Conservation (phyloP, 2,329 filamentous ascomycete species). For the Aureobasidium subglaciale region DNA sequence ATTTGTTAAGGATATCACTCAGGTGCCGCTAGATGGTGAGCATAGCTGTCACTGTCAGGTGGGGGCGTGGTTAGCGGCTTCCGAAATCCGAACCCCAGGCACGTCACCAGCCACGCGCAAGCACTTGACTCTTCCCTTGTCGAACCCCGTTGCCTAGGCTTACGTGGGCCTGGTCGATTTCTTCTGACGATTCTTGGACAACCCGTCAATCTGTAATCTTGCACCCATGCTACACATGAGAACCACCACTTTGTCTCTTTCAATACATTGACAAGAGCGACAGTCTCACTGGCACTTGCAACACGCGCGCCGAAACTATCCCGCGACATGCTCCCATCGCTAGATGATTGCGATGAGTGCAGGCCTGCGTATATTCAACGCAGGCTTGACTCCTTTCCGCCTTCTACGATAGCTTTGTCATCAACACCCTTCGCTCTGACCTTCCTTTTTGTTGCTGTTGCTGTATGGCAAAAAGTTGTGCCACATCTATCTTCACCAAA, state of each 20-base stretch:
- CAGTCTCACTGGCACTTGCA: neutral
- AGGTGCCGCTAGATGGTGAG: neutral
- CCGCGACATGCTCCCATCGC: constrained; percentile 2
- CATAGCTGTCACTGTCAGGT: no score
- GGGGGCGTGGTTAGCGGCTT: neutral
- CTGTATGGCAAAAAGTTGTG: constrained; percentile 63
- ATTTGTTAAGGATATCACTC: no score
- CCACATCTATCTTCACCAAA: constrained; percentile 57
- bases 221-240: neutral
- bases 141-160: neutral
- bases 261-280: neutral
- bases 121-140: neutral
- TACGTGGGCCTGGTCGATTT: constrained; percentile 6
- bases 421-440: constrained; percentile 63
- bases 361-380: constrained; percentile 44
- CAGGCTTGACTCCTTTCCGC: constrained; percentile 37
- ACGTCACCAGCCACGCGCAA: constrained; percentile 11
- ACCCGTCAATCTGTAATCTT: neutral
- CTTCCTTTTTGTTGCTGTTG: constrained; percentile 55
- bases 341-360: constrained; percentile 50
- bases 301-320: neutral
- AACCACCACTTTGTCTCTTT: no score
- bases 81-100: neutral
- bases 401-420: constrained; percentile 52
- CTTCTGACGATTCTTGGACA: neutral